A percentile compares a stretch with the other conserved stretches of the same genome.
Evolutionary conservation across 148 eudicot species (phyloP).

Genomic region (Persicaria maculosa): DNA sequence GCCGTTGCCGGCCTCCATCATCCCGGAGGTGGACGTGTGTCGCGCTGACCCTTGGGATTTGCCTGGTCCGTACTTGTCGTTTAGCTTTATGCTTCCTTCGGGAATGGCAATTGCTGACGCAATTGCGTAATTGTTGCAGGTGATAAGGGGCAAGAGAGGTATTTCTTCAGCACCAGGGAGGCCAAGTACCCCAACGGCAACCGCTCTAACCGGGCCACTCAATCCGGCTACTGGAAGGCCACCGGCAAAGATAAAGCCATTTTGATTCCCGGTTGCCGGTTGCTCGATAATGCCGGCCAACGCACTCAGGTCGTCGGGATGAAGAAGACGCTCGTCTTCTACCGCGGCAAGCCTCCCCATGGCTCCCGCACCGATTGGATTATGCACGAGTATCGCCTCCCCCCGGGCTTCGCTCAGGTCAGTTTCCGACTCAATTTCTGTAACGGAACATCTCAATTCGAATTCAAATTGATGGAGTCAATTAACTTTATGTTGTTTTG

Average conservation of each 20-base stretch:
- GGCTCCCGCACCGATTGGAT: conserved; percentile 88
- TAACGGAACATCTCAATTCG: neutral
- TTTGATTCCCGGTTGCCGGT: conserved; percentile 13
- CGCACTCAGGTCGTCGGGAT: conserved; percentile 48
- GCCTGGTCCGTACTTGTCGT: conserved; percentile 46
- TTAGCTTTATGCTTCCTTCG: neutral
- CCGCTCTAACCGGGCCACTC: conserved; percentile 86
- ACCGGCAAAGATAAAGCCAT: conserved; percentile 79
- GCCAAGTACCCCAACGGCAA: conserved; percentile 92
- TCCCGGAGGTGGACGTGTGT: conserved; percentile 83
- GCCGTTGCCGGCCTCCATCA: conserved; percentile 86
- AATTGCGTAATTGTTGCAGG: conserved; percentile 31
- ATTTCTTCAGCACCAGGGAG: conserved; percentile 85
- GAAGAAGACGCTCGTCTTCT: conserved; percentile 91
- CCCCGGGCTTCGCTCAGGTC: conserved; percentile 27
- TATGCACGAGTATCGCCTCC: conserved; percentile 88
- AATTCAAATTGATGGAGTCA: neutral
- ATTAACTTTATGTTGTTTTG: neutral
- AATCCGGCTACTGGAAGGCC: conserved; percentile 91
- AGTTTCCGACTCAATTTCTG: neutral
- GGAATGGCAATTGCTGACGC: neutral
- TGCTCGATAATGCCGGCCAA: neutral
- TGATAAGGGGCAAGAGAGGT: conserved; percentile 65
- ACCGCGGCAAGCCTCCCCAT: conserved; percentile 81
- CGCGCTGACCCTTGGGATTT: conserved; percentile 94